Conservation (phyloP, 192 early-diverging fungal genomes). For the Thamnidium elegans region DNA sequence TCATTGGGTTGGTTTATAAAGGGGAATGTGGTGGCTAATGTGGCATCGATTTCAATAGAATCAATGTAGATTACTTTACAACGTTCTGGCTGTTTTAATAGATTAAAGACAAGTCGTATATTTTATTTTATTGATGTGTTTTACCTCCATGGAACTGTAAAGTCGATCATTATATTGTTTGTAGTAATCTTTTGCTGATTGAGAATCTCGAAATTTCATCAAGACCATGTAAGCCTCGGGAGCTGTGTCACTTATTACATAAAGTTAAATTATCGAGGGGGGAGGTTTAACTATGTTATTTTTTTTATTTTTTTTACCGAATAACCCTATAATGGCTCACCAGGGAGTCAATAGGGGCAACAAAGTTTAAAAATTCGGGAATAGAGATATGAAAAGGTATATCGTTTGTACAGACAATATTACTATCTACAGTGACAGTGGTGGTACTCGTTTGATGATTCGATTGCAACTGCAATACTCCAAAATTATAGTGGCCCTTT, state of each 20-base stretch:
- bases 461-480: too few species aligned
- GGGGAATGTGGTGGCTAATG: conserved; percentile 59
- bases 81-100: conserved; percentile 56
- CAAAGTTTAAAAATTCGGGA: conserved; percentile 86
- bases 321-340: conserved; percentile 79
- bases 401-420: conserved; percentile 69
- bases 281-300: neutral
- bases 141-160: conserved; percentile 82
- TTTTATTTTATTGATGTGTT: neutral
- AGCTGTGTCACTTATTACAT: conserved; percentile 58
- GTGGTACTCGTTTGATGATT: neutral
- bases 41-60: conserved; percentile 64
- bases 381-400: conserved; percentile 89
- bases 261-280: neutral
- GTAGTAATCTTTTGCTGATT: conserved; percentile 70
- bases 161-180: conserved; percentile 76
- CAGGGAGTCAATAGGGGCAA: conserved; percentile 60
- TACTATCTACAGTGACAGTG: conserved; percentile 20
- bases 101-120: neutral
- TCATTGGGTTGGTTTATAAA: conserved; percentile 46
- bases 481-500: too few species aligned
- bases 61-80: conserved; percentile 82
- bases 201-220: conserved; percentile 69
- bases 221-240: conserved; percentile 89
- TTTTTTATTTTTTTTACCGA: conserved; percentile 35